Base-by-base conservation (phyloP, 495 filamentous ascomycete species). In the Penicillium canescens region DNA sequence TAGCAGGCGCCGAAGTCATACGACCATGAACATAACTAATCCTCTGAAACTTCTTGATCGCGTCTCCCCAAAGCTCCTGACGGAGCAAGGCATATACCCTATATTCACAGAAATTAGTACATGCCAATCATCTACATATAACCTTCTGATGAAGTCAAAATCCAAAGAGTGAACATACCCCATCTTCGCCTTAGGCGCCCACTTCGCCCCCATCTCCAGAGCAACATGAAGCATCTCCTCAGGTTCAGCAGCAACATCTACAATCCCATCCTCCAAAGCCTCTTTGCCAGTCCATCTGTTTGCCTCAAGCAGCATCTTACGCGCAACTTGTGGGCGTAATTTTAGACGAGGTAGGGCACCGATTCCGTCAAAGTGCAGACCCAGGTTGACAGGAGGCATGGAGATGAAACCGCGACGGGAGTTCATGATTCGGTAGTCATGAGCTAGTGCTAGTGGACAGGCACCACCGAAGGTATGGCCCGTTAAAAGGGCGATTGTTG, bases 391-490 rank as follows among this genome's bases (percentile, higher is more conserved):
- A 0, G 77, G 75, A 0, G 78, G 78, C 75, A 81, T 78, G 24
- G 59, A 74, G 38, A 72, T 59, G 61, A 76, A 81, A 20, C 78
- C 78, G 3, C 78, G 71, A 28, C 66, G 60, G 9, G 73, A 68
- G 53, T 79, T 81, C 77, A 81, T 81, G 48, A 81, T 62, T 12
- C 78, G 69, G 55, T 79, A 81, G 49, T 81, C 78, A 44, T 79
- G 77, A 5, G 73, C 69, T 3, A 81, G 56, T 0, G 76, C 70
- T 24, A 79, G 66, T 12, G 76, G 77, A 36, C 74, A 77, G 2
- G 73, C 78, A 2, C 74, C 77, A 35, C 78, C 78, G 46, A 81
- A 81, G 2, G 78, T 79, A 52, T 81, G 78, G 4, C 78, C 78
- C 0, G 78, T 81, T 4, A 81, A 39, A 1, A 78, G 58, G 10